Evolutionary conservation across 2,329 filamentous ascomycete genomes (phyloP).

Genomic region (Cladosporium sp.): DNA sequence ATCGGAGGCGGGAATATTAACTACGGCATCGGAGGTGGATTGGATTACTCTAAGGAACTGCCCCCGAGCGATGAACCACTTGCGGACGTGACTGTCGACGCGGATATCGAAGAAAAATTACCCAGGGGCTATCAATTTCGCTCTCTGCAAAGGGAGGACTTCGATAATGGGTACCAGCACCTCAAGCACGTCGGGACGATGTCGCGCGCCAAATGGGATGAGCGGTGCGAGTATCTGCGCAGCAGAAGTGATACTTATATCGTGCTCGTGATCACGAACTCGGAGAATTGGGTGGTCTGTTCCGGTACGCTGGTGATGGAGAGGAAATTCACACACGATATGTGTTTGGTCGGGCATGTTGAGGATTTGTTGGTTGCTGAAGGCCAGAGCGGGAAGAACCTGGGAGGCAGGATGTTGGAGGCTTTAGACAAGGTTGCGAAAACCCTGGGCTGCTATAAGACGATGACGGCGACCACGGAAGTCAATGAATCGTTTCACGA

Average conservation of each 20-base stretch:
- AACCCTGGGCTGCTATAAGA: slow-evolving; percentile 21
- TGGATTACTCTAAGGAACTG: slow-evolving; percentile 7
- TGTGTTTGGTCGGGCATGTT: slow-evolving; percentile 16
- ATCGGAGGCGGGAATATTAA: slow-evolving; percentile 15
- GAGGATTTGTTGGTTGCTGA: slow-evolving; percentile 20
- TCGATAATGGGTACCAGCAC: slow-evolving; percentile 17
- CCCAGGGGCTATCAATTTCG: slow-evolving; percentile 20
- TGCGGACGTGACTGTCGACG: slow-evolving; percentile 13
- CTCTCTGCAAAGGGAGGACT: slow-evolving; percentile 19
- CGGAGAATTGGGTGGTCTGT: slow-evolving; percentile 16
- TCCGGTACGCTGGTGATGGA: slow-evolving; percentile 23
- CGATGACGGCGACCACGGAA: slow-evolving; percentile 17
- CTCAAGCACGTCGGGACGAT: slow-evolving; percentile 18
- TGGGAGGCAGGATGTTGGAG: slow-evolving; percentile 21
- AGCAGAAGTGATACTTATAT: slow-evolving; percentile 16
- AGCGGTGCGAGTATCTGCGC: slow-evolving; percentile 20
- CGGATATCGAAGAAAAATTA: slow-evolving; percentile 16
- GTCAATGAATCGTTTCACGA: slow-evolving; percentile 21
- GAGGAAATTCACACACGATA: slow-evolving; percentile 19
- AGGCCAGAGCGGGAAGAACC: slow-evolving; percentile 22
- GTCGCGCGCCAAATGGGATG: slow-evolving; percentile 18
- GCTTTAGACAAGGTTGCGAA: slow-evolving; percentile 19
- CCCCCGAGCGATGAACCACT: slow-evolving; percentile 16
- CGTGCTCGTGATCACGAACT: slow-evolving; percentile 19
- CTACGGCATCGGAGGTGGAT: slow-evolving; percentile 13